Conservation (phyloP, 352 stramenopile genomes). For the Globisporangium recalcitrans region DNA sequence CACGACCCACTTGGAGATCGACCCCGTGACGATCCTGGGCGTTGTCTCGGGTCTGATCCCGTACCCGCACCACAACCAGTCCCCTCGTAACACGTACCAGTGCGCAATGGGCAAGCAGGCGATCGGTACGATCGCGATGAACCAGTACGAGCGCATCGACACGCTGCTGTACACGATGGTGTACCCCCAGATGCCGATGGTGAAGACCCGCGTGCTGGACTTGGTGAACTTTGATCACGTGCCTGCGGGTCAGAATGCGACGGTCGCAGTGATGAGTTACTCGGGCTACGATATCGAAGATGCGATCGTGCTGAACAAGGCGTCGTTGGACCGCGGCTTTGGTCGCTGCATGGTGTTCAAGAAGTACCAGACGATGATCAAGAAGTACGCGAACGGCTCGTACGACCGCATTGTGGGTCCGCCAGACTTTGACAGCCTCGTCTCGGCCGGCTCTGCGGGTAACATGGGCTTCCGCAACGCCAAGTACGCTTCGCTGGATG, state of each 20-base stretch:
- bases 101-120: constrained; percentile 99
- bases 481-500: constrained; percentile 93
- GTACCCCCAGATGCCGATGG: constrained; percentile 99
- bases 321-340: constrained; percentile 95
- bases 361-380: constrained; percentile 97
- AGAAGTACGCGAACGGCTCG: constrained; percentile 96
- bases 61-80: constrained; percentile 99
- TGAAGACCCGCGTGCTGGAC: constrained; percentile 98
- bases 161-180: constrained; percentile 98
- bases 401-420: constrained; percentile 93
- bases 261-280: constrained; percentile 99
- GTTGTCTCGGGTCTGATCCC: constrained; percentile 98
- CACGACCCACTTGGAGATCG: constrained; percentile 99
- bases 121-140: constrained; percentile 98
- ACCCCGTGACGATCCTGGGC: constrained; percentile 98
- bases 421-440: constrained; percentile 85
- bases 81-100: constrained; percentile 99
- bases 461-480: constrained; percentile 77
- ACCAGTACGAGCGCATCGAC: constrained; percentile 99
- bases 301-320: constrained; percentile 99
- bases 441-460: constrained; percentile 30
- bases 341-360: constrained; percentile 98
- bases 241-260: constrained; percentile 97
- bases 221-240: constrained; percentile 98
- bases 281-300: constrained; percentile 99